These are phyloP conservation scores for Botrytis fabae DNA, from an alignment of 2,329 filamentous ascomycete genomes.

Conservation along the genomic window DNA sequence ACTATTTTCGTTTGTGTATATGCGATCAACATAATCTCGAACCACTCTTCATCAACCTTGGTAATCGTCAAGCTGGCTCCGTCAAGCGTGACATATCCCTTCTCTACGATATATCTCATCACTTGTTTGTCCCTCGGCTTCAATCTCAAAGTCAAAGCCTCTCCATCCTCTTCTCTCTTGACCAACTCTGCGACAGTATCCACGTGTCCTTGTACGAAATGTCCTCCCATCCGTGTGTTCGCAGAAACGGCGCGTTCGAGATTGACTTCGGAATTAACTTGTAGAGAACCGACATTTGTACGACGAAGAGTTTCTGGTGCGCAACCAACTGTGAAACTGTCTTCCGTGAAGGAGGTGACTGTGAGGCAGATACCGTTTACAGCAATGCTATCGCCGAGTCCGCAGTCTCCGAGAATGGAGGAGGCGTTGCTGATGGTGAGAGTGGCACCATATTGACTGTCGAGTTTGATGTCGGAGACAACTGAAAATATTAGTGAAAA, in stretches of 20 bases:
- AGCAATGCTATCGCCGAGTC: slow-evolving; percentile 89
- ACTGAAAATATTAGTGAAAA: slow-evolving; percentile 51
- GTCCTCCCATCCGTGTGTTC: slow-evolving; percentile 92
- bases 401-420: slow-evolving; percentile 76
- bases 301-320: slow-evolving; percentile 94
- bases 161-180: slow-evolving; percentile 76
- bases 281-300: slow-evolving; percentile 84
- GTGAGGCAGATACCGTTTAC: slow-evolving; percentile 97
- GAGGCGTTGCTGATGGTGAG: slow-evolving; percentile 75
- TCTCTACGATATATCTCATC: slow-evolving; percentile 88
- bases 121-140: slow-evolving; percentile 67
- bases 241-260: slow-evolving; percentile 91
- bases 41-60: slow-evolving; percentile 77
- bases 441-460: slow-evolving; percentile 85
- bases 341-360: slow-evolving; percentile 67
- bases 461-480: slow-evolving; percentile 75
- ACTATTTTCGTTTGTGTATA: slow-evolving; percentile 92
- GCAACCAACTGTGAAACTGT: slow-evolving; percentile 83
- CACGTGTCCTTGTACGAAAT: slow-evolving; percentile 97
- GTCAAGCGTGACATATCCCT: slow-evolving; percentile 92
- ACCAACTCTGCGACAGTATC: slow-evolving; percentile 82
- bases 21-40: slow-evolving; percentile 96
- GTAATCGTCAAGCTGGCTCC: slow-evolving; percentile 94
- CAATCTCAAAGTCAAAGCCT: slow-evolving; percentile 85
- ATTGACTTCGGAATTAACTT: slow-evolving; percentile 71